phyloP scores from a whole-genome alignment of 176 grass and related monocot genomes.

The Cenchrus fungigraminus region DNA sequence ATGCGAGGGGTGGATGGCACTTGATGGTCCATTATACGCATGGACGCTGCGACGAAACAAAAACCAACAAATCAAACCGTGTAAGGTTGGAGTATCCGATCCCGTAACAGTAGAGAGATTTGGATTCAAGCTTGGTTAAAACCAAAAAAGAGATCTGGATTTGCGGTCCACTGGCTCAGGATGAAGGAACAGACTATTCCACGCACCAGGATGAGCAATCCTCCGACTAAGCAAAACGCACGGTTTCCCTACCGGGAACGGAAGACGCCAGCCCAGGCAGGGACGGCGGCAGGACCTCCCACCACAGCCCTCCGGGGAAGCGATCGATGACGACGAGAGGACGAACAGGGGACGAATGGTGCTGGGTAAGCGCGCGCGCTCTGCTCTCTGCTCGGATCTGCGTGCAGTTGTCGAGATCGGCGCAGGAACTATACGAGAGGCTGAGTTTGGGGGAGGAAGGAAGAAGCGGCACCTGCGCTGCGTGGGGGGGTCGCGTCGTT shows the following conservation, averaged over 20 bases:
- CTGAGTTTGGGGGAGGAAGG: background rate
- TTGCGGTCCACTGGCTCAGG: background rate
- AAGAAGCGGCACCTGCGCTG: background rate
- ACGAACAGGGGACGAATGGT: background rate
- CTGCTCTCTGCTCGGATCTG: conserved; percentile 2
- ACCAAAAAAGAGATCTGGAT: background rate
- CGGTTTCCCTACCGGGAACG: background rate
- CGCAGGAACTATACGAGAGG: background rate
- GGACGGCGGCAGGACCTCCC: background rate
- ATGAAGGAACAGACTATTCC: background rate
- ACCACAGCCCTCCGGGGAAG: background rate
- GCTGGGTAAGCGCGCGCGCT: background rate
- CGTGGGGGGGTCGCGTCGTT: background rate
- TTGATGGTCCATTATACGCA: background rate
- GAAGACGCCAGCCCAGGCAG: background rate
- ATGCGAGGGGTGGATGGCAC: background rate
- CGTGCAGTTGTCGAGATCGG: background rate
- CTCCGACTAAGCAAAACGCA: background rate
- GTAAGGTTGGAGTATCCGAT: background rate
- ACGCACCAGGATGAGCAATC: background rate
- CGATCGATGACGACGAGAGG: background rate
- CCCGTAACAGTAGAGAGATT: background rate
- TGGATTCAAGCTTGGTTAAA: background rate
- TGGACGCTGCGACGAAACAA: background rate
- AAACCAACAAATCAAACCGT: background rate